Evolutionary conservation across 2,329 filamentous ascomycete species (phyloP), one percentile per base, ranked within the genome.

Genomic region (Ambrosiella beaveri): DNA sequence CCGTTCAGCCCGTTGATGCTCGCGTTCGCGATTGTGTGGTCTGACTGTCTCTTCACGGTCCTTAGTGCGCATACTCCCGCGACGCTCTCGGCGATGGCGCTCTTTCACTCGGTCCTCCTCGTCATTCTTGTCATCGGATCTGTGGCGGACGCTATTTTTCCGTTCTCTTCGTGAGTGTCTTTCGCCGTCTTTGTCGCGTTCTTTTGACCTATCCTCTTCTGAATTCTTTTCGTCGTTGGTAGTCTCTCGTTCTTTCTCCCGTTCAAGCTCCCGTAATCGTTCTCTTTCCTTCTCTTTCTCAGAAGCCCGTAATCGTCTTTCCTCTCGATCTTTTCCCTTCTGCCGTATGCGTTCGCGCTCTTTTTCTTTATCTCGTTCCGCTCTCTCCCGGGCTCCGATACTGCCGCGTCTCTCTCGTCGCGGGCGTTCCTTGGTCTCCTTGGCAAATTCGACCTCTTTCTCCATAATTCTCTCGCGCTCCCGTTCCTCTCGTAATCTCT

Each of bases 391-490:
- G 37, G 15, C 38, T 9, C 52, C n/a, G 44, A 60, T 55, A 45
- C 60, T 59, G 36, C 58, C 60, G n/a, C 60, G 60, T 36, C 59
- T 41, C 54, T 60, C 59, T 47, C 58, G 54, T 37, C 59, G 56
- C 17, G 52, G 55, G 7, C 58, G 55, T 17, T 62, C 50, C 1
- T 57, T 50, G 40, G 54, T 35, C 7, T 57, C 62, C 47, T 62
- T 59, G 41, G 63, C 61, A 59, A 61, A 57, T 38, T 65, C 64
- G 44, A 57, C 59, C 44, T 58, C 56, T 44, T 38, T 55, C 17
- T 60, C 59, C 0, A 47, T 54, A 2, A 50, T 50, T 54, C 60
- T 2, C 50, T 62, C 13, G 57, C 59, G 53, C 54, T 62, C 39
- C 59, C 61, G 45, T 44, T 61, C 35, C 11, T 47, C 54, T 15